These are phyloP conservation scores for Pleurotus sapidus DNA, from an alignment of 768 basidiomycete species.

Conservation along the genomic window DNA sequence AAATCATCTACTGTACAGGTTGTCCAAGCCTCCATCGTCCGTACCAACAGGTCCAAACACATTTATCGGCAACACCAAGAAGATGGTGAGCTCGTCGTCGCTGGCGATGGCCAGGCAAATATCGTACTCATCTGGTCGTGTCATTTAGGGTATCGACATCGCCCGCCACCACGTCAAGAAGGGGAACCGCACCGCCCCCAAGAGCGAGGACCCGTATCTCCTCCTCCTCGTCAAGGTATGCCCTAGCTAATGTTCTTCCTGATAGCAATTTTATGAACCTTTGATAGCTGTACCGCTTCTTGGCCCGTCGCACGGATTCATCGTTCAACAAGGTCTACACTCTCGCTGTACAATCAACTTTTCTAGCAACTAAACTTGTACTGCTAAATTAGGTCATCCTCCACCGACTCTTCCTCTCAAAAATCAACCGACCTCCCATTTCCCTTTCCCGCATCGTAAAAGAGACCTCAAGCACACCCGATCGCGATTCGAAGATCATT, in stretches of 20 bases:
- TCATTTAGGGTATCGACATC: constrained; percentile 88
- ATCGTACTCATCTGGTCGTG: constrained; percentile 13
- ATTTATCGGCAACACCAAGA: constrained; percentile 58
- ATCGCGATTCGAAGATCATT: constrained; percentile 77
- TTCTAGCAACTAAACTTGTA: background rate
- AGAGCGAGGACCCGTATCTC: constrained; percentile 99
- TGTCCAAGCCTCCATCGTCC: constrained; percentile 48
- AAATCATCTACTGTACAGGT: constrained; percentile 60
- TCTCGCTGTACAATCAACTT: background rate
- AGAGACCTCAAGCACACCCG: constrained; percentile 67
- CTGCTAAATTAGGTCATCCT: constrained; percentile 72
- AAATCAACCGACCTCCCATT: constrained; percentile 94
- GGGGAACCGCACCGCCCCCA: constrained; percentile 89
- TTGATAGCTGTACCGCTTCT: constrained; percentile 92
- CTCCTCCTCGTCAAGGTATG: constrained; percentile 95
- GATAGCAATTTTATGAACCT: background rate
- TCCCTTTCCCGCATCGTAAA: constrained; percentile 91
- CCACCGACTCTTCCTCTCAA: constrained; percentile 94
- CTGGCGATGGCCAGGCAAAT: constrained; percentile 19
- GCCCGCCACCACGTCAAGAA: constrained; percentile 98
- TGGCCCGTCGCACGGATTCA: constrained; percentile 95
- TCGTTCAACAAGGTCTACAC: constrained; percentile 85
- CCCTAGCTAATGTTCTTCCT: constrained; percentile 4
- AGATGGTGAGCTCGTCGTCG: constrained; percentile 72
- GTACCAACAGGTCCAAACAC: constrained; percentile 46